phyloP scores from a whole-genome alignment of 495 filamentous ascomycete genomes.

The Neurospora sp. region DNA sequence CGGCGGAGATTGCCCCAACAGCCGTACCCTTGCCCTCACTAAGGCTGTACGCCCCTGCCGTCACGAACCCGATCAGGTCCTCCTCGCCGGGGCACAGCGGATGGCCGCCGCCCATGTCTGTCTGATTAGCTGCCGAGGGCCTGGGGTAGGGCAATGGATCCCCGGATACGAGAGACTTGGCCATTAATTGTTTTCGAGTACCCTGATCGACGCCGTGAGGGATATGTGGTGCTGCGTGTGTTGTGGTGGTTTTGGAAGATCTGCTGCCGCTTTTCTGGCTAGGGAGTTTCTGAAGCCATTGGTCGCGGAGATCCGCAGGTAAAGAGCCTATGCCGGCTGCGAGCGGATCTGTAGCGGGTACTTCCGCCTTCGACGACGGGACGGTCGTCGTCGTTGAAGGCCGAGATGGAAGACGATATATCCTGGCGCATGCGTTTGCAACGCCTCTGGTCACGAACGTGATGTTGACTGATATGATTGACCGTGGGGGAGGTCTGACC shows the following conservation, averaged over 20 bases:
- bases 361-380: constrained; percentile 25
- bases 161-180: constrained; percentile 38
- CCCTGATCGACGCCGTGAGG: constrained; percentile 22
- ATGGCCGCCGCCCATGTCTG: constrained; percentile 37
- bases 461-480: constrained; percentile 26
- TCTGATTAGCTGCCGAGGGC: constrained; percentile 15
- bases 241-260: not conserved
- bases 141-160: constrained; percentile 12
- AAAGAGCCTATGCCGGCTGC: constrained; percentile 7
- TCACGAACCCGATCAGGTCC: constrained; percentile 87
- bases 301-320: constrained; percentile 27
- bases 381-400: not conserved
- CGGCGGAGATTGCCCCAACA: constrained; percentile 59
- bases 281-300: constrained; percentile 34
- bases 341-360: constrained; percentile 29
- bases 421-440: constrained; percentile 29
- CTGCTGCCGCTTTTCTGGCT: not conserved
- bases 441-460: constrained; percentile 30
- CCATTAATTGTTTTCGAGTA: constrained; percentile 40
- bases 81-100: constrained; percentile 59
- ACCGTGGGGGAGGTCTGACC: constrained; percentile 9
- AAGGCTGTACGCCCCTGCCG: constrained; percentile 74
- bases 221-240: constrained; percentile 10
- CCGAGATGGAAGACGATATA: constrained; percentile 35
- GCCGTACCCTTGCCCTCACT: constrained; percentile 66